Conservation (phyloP, 164 flowering plant species). For the Dillenia suffruticosa region DNA sequence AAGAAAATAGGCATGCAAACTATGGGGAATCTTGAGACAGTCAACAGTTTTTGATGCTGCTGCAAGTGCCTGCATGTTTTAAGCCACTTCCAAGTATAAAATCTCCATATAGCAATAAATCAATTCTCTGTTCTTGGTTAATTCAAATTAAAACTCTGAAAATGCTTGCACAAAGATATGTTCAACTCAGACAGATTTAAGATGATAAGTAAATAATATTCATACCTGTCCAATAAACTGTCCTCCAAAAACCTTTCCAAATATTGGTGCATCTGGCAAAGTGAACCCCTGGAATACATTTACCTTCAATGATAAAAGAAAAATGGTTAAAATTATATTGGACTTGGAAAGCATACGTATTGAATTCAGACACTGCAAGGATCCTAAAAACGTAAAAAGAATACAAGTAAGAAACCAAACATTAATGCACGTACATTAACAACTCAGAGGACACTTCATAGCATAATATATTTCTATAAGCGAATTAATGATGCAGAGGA, state of each 20-base stretch:
- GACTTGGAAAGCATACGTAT: background rate
- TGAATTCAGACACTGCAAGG: background rate
- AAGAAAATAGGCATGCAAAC: slow-evolving; percentile 84
- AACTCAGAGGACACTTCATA: too few relatives aligned
- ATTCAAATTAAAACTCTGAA: background rate
- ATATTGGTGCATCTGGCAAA: slow-evolving; percentile 78
- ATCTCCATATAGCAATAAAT: background rate
- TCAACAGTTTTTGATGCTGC: slow-evolving; percentile 98
- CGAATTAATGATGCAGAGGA: too few relatives aligned
- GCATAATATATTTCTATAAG: too few relatives aligned
- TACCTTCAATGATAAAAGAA: slow-evolving; percentile 43
- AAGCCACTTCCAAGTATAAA: background rate
- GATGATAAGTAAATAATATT: background rate
- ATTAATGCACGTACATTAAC: too few relatives aligned
- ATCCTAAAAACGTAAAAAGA: background rate
- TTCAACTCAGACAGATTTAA: background rate
- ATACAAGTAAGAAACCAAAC: too few relatives aligned
- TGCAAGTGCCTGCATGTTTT: slow-evolving; percentile 73
- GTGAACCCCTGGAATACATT: slow-evolving; percentile 82
- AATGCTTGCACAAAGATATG: background rate
- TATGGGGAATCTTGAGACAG: slow-evolving; percentile 76
- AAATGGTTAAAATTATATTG: background rate
- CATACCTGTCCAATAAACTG: slow-evolving; percentile 91
- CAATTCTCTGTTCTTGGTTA: background rate
- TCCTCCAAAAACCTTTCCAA: slow-evolving; percentile 91